Conservation (phyloP, 345 rosid species). For the Atalantia buxifolia region DNA sequence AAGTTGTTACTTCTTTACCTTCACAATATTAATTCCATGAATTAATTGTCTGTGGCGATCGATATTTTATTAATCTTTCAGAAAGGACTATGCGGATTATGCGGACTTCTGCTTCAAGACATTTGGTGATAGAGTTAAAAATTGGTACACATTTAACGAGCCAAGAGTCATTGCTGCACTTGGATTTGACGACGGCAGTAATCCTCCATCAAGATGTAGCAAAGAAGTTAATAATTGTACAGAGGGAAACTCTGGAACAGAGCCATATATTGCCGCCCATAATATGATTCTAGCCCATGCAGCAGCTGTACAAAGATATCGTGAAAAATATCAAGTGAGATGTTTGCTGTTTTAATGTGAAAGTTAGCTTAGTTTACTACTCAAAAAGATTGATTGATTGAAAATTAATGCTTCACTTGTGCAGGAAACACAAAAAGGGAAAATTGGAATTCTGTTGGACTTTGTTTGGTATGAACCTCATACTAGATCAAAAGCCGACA, state of each 20-base stretch:
- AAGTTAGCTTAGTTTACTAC: background rate
- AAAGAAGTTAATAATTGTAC: constrained; percentile 52
- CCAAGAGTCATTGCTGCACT: constrained; percentile 58
- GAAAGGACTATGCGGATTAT: constrained; percentile 55
- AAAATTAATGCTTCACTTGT: background rate
- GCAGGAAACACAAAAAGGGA: constrained; percentile 54
- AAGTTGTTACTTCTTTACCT: constrained; percentile 4
- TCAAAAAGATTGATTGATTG: background rate
- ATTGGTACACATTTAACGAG: constrained; percentile 69
- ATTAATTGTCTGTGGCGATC: background rate
- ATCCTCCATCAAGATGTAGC: constrained; percentile 61
- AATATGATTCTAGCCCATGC: constrained; percentile 61
- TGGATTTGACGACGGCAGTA: constrained; percentile 49
- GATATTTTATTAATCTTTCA: constrained; percentile 10
- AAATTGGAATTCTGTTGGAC: constrained; percentile 61
- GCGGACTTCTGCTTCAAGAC: constrained; percentile 65
- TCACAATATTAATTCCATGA: too few species aligned
- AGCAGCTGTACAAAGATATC: constrained; percentile 50
- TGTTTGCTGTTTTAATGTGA: background rate
- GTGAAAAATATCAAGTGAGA: constrained; percentile 42
- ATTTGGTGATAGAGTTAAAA: constrained; percentile 63
- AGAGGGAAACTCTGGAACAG: constrained; percentile 51
- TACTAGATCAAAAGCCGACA: constrained; percentile 46
- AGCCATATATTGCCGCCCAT: constrained; percentile 62
- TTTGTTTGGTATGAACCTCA: constrained; percentile 68